A percentile compares a stretch with the other conserved stretches of the same genome.
phyloP scores from a whole-genome alignment of 1,284 basidiomycete genomes.

The Amylostereum areolatum region DNA sequence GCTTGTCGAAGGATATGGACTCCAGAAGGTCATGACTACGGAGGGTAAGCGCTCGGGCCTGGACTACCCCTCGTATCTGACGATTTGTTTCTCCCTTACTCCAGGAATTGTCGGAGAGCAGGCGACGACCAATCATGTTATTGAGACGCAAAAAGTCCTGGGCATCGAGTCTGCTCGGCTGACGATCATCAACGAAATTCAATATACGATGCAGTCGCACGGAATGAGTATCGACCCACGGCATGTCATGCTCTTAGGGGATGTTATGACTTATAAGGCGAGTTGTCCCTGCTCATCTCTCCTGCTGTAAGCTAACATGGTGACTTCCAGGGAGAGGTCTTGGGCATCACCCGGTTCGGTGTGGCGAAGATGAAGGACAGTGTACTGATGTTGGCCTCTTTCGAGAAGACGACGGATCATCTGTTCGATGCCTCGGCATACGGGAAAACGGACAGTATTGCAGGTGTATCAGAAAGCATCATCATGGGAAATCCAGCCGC shows the following conservation, averaged over 20 bases:
- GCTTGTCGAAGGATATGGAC: conserved; percentile 95
- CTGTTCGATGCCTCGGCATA: conserved; percentile 96
- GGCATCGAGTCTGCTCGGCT: conserved; percentile 96
- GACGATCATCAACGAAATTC: conserved; percentile 97
- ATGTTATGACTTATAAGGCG: conserved; percentile 99
- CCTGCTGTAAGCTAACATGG: background rate
- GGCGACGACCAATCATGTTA: conserved; percentile 96
- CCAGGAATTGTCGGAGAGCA: conserved; percentile 87
- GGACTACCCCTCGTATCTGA: background rate
- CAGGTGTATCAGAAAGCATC: conserved; percentile 98
- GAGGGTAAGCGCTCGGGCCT: conserved; percentile 57
- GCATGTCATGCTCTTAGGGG: conserved; percentile 97
- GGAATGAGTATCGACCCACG: conserved; percentile 99
- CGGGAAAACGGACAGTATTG: conserved; percentile 92
- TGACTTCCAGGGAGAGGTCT: conserved; percentile 79
- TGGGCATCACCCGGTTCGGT: conserved; percentile 98
- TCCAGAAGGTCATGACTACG: conserved; percentile 95
- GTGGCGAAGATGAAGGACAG: conserved; percentile 99
- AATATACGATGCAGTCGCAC: conserved; percentile 96
- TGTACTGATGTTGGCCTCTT: conserved; percentile 97
- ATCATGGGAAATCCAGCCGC: conserved; percentile 99
- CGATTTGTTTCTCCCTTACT: background rate
- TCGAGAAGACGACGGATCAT: conserved; percentile 99
- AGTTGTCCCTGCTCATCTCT: conserved; percentile 5
- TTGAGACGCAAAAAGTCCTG: conserved; percentile 90